Conservation (phyloP, 768 basidiomycete genomes). For the Boletellus ananiceps region DNA sequence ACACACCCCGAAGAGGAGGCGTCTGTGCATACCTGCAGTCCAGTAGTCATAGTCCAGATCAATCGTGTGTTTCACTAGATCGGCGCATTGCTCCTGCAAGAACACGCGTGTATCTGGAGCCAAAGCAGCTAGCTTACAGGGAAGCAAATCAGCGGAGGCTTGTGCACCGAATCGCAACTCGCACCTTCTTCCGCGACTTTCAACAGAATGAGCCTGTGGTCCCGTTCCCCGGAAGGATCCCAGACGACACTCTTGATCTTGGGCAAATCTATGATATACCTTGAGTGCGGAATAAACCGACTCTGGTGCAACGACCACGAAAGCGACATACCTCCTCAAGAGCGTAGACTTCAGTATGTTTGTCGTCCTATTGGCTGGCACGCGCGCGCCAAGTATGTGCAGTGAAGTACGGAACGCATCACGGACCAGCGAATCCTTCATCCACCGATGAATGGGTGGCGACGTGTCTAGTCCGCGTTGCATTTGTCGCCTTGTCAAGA, state of each 20-base stretch:
- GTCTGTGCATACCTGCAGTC: constrained; percentile 60
- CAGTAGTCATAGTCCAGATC: constrained; percentile 83
- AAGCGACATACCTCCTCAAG: constrained; percentile 52
- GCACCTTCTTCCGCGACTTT: constrained; percentile 58
- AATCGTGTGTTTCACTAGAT: constrained; percentile 55
- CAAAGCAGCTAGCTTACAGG: constrained; percentile 63
- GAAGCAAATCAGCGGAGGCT: constrained; percentile 4
- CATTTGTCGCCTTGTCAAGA: constrained; percentile 11
- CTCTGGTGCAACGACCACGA: not conserved
- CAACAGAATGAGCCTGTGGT: constrained; percentile 62
- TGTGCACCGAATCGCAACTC: constrained; percentile 11
- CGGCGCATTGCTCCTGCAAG: constrained; percentile 51
- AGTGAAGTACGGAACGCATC: constrained; percentile 60
- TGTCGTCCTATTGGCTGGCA: constrained; percentile 53
- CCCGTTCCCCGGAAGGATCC: constrained; percentile 45
- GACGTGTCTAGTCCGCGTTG: constrained; percentile 31
- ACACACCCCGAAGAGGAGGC: not conserved
- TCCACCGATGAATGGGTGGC: constrained; percentile 49
- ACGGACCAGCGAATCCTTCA: constrained; percentile 54
- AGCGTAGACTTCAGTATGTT: constrained; percentile 50
- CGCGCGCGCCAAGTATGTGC: constrained; percentile 62
- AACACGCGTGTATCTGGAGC: constrained; percentile 50
- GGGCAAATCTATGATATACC: constrained; percentile 64
- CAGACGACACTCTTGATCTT: constrained; percentile 56
- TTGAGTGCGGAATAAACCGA: constrained; percentile 26